Conservation (phyloP, 257 asterid species). For the Nyctanthes arbortristis region DNA sequence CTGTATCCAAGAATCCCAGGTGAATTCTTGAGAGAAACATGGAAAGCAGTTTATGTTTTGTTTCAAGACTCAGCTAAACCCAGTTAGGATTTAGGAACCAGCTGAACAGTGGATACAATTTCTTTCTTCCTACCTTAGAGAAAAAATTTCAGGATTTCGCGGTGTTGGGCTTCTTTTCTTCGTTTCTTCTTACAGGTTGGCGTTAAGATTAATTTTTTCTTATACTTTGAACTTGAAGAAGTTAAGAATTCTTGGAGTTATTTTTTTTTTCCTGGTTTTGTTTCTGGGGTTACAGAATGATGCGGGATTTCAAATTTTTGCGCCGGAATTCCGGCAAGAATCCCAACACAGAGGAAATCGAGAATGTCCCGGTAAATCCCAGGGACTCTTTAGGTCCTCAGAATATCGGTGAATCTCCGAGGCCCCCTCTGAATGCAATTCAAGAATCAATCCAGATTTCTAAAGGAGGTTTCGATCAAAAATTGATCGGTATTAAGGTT, state of each 20-base stretch:
- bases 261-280: slow-evolving; percentile 5
- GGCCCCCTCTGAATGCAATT: slow-evolving; percentile 82
- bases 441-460: slow-evolving; percentile 56
- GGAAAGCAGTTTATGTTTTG: neutral
- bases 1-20: slow-evolving; percentile 14
- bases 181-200: slow-evolving; percentile 76
- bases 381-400: slow-evolving; percentile 54
- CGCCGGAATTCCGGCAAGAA: slow-evolving; percentile 73
- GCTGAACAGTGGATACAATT: slow-evolving; percentile 10
- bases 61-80: slow-evolving; percentile 19
- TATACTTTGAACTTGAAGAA: slow-evolving; percentile 29
- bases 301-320: slow-evolving; percentile 81
- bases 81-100: neutral
- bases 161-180: slow-evolving; percentile 56
- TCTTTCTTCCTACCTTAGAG: slow-evolving; percentile 15
- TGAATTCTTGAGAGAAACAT: neutral
- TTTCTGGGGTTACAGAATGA: slow-evolving; percentile 59
- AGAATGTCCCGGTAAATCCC: slow-evolving; percentile 77
- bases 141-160: slow-evolving; percentile 50
- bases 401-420: slow-evolving; percentile 51
- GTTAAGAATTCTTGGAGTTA: neutral
- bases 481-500: slow-evolving; percentile 40
- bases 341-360: slow-evolving; percentile 63
- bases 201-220: no score
- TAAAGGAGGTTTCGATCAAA: slow-evolving; percentile 47